Percentiles rank a stretch among this genome's conserved stretches.
These are phyloP conservation scores for Puccinia sorghi DNA, from an alignment of 1,284 basidiomycete species.

Conservation along the genomic window DNA sequence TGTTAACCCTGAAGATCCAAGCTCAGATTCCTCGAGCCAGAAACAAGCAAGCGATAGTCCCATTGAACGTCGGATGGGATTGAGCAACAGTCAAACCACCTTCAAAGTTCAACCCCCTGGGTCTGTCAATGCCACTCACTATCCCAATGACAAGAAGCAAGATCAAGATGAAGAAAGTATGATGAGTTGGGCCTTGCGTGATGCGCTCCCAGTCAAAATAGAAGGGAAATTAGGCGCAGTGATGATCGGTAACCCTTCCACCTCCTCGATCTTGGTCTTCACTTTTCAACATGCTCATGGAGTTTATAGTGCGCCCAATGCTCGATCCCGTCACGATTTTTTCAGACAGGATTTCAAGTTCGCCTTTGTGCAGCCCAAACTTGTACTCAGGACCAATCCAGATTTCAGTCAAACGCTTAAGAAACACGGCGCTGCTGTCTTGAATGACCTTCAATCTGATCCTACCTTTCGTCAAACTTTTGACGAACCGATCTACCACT, in stretches of 20 bases:
- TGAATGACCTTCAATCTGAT: constrained; percentile 63
- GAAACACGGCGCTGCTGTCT: constrained; percentile 67
- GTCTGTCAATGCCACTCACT: constrained; percentile 6
- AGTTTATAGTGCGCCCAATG: constrained; percentile 60
- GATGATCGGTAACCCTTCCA: constrained; percentile 14
- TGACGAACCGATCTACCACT: constrained; percentile 17
- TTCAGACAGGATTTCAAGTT: constrained; percentile 76
- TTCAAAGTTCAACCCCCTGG: constrained; percentile 43
- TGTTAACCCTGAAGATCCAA: constrained; percentile 51
- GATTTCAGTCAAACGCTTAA: constrained; percentile 70
- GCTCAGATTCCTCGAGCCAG: constrained; percentile 54
- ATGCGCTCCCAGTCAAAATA: constrained; percentile 40
- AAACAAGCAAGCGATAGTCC: constrained; percentile 54
- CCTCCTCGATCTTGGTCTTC: constrained; percentile 24
- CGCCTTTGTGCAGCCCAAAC: constrained; percentile 67
- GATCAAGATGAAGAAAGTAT: constrained; percentile 15
- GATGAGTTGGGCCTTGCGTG: constrained; percentile 21
- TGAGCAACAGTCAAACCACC: constrained; percentile 46
- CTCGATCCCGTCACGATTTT: constrained; percentile 73
- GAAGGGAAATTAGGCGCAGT: constrained; percentile 24
- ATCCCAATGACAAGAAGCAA: not conserved
- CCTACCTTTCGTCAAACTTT: constrained; percentile 42
- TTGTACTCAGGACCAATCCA: constrained; percentile 74
- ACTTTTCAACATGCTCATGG: constrained; percentile 12
- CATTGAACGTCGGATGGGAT: constrained; percentile 45